A percentile compares a stretch with the other conserved stretches of the same genome.
Conservation (phyloP, 257 asterid genomes). For the Petunia axillaris region DNA sequence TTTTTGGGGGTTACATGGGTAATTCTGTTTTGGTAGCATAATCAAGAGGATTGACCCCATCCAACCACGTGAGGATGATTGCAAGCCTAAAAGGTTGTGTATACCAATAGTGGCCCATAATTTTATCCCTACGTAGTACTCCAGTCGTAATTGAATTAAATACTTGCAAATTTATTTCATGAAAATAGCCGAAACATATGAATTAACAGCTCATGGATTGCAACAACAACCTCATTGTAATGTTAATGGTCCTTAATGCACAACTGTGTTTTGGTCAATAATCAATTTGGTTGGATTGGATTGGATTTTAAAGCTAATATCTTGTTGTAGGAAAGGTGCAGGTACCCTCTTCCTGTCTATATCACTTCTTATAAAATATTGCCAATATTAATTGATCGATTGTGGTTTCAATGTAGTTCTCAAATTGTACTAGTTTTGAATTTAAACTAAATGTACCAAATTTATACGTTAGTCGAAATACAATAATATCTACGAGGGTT, state of each 20-base stretch:
- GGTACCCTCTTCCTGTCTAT: not conserved
- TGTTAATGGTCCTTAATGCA: not conserved
- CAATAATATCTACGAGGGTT: not conserved
- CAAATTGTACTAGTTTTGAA: not conserved
- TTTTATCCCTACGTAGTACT: not conserved
- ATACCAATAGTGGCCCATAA: not conserved
- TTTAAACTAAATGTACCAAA: not conserved
- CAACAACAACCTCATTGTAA: not conserved
- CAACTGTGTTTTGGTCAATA: slow-evolving; percentile 7
- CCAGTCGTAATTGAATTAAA: not conserved
- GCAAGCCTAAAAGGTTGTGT: not conserved
- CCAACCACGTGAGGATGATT: slow-evolving; percentile 15
- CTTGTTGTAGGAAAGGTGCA: not conserved
- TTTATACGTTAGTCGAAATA: not conserved
- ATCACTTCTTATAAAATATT: not conserved
- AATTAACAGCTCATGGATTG: not conserved
- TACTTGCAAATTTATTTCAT: not conserved
- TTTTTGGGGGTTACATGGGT: not conserved
- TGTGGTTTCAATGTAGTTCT: not conserved
- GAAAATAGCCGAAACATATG: not conserved
- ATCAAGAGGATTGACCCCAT: slow-evolving; percentile 24
- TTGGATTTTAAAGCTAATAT: not conserved
- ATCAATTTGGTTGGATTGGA: slow-evolving; percentile 7
- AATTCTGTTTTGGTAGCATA: slow-evolving; percentile 17
- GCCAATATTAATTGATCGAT: not conserved